These are phyloP conservation scores for Solanum rostratum DNA, from an alignment of 257 asterid species.

Conservation along the genomic window DNA sequence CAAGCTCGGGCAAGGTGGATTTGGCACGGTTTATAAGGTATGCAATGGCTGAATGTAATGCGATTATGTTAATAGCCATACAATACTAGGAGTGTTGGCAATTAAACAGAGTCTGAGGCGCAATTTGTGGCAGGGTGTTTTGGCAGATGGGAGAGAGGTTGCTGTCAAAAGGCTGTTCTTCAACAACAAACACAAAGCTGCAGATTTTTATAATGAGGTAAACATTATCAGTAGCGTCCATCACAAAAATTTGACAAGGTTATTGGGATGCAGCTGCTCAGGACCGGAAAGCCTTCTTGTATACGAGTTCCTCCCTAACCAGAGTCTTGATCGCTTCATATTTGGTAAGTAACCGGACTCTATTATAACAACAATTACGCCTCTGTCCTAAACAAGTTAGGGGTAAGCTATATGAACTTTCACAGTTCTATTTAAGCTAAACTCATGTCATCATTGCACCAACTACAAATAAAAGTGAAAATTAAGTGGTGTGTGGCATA, in stretches of 20 bases:
- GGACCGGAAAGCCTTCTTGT: conserved; percentile 24
- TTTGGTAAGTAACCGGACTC: conserved; percentile 7
- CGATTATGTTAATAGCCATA: background rate
- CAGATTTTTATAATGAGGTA: conserved; percentile 16
- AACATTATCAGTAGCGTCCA: conserved; percentile 12
- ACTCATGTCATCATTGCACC: background rate
- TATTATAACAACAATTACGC: too few relatives aligned
- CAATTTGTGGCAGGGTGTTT: conserved; percentile 3
- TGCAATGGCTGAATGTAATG: background rate
- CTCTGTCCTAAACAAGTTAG: background rate
- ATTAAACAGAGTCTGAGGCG: background rate
- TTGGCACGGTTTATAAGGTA: conserved; percentile 19
- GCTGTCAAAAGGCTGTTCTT: conserved; percentile 20
- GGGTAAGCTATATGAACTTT: background rate
- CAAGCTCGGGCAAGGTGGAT: conserved; percentile 28
- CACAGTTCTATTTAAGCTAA: background rate
- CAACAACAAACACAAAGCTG: conserved; percentile 2
- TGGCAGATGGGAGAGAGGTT: conserved; percentile 17
- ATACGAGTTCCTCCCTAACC: conserved; percentile 12
- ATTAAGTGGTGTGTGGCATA: background rate
- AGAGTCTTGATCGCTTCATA: conserved; percentile 18
- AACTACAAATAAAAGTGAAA: background rate
- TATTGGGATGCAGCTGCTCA: conserved; percentile 19
- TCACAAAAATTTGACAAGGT: conserved; percentile 12
- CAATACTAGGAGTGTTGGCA: background rate